Evolutionary conservation across 2,329 filamentous ascomycete genomes (phyloP), one percentile per base, ranked within the genome.

Genomic region (Monosporascus sp.): DNA sequence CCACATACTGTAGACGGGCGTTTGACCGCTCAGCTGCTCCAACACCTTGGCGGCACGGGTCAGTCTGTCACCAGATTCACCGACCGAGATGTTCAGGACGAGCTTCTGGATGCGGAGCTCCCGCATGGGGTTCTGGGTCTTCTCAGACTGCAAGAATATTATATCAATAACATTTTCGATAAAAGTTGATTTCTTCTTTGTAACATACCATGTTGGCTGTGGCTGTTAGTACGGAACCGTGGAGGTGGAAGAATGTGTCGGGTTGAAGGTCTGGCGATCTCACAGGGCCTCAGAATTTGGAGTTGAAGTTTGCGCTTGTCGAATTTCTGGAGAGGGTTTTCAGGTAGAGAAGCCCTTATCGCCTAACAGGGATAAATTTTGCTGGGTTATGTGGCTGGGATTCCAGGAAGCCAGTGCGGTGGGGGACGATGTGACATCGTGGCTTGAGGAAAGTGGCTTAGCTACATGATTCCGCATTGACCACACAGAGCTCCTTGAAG

Each of bases 61-160:
- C 75, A 99, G 88, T 87, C 94, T 96, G 83, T 99, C 94, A 90
- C 94, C 94, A 88, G 93, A 97, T 85, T 99, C 94, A 81, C 94
- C 94, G 71, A 99, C 94, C 69, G 90, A 97, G 45, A 88, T 89
- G 73, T 90, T 83, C 60, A 91, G 80, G 51, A 90, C 82, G 55
- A 96, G 81, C 61, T 84, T 81, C 74, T 92, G 81, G 63, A 84
- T 74, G 55, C 91, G 90, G 76, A 97, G 90, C 83, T 99, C 93
- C 83, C 92, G 90, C 94, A 99, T 99, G 82, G 94, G 93, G 86
- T 99, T 99, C 77, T 83, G 81, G 76, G 83, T 76, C 85, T 97
- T 97, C 76, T 93, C 89, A 77, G 88, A 81, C 78, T 83, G 70
- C 69, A 76, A 73, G 54, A 46, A 45, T 51, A 53, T 25, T 46